These are phyloP conservation scores for Suillus bovinus DNA, from an alignment of 768 basidiomycete genomes.

Conservation along the genomic window DNA sequence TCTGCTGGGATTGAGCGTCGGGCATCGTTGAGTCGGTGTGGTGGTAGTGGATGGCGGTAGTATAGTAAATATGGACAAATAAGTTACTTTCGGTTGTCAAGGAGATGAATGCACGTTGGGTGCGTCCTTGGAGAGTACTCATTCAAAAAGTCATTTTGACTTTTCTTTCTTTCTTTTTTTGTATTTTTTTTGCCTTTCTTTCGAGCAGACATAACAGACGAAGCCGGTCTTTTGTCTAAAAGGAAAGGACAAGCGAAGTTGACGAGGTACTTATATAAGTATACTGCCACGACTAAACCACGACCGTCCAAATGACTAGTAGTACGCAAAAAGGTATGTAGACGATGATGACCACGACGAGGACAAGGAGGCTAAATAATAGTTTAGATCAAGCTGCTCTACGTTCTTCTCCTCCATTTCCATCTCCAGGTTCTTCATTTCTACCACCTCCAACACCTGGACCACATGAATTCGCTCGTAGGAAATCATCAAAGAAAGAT, in stretches of 20 bases:
- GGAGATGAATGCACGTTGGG: background rate
- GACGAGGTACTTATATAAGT: constrained; percentile 7
- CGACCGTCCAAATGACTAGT: constrained; percentile 6
- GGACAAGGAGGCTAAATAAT: background rate
- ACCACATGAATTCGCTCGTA: constrained; percentile 65
- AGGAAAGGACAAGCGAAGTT: background rate
- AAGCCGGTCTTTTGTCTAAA: constrained; percentile 12
- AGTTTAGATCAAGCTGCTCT: constrained; percentile 35
- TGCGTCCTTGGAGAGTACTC: background rate
- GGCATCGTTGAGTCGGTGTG: constrained; percentile 17
- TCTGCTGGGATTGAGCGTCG: constrained; percentile 29
- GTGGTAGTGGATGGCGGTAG: constrained; percentile 18
- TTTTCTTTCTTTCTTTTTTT: background rate
- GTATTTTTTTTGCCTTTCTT: background rate
- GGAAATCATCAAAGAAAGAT: constrained; percentile 27
- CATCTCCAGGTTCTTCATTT: constrained; percentile 68
- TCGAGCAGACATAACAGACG: constrained; percentile 1
- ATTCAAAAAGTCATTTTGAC: constrained; percentile 5
- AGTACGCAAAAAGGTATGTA: constrained; percentile 14
- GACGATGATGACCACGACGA: background rate
- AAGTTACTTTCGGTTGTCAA: constrained; percentile 1
- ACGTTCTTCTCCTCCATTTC: constrained; percentile 48
- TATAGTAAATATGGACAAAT: constrained; percentile 12
- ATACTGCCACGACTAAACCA: constrained; percentile 10
- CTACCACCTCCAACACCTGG: constrained; percentile 67